phyloP scores from a whole-genome alignment of 164 flowering plant species.

The Stephania cephalantha region DNA sequence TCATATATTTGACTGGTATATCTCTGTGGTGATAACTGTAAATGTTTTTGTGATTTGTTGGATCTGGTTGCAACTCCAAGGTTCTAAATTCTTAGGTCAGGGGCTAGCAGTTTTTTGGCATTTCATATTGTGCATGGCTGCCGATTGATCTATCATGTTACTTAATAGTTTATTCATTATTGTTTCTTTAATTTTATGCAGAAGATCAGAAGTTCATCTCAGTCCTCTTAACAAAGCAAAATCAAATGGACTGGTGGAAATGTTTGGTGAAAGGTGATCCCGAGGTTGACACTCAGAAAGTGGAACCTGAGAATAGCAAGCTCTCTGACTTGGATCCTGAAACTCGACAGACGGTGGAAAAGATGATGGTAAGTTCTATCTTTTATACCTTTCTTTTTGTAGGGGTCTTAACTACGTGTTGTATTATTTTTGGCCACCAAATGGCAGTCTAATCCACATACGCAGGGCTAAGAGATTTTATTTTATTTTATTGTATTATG shows the following conservation, averaged over 20 bases:
- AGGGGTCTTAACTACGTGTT: no score
- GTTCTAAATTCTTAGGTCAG: no score
- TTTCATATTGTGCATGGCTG: background rate
- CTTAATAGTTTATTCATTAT: constrained; percentile 36
- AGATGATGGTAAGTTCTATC: constrained; percentile 72
- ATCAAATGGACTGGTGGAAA: constrained; percentile 99
- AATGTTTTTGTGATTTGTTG: constrained; percentile 7
- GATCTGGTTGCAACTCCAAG: no score
- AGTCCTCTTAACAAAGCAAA: constrained; percentile 72
- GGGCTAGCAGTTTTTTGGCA: no score
- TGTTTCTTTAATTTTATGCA: constrained; percentile 13
- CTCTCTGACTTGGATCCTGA: constrained; percentile 83
- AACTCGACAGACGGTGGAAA: constrained; percentile 81
- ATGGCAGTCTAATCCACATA: no score
- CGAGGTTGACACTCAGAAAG: constrained; percentile 88
- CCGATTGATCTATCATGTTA: background rate
- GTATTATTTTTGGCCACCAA: no score
- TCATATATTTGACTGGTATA: background rate
- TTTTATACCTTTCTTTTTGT: no score
- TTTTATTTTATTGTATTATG: no score
- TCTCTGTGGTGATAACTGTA: constrained; percentile 28
- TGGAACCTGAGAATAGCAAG: constrained; percentile 86
- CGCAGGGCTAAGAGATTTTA: no score
- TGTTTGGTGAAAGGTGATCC: constrained; percentile 81
- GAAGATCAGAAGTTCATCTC: constrained; percentile 60